These are phyloP conservation scores for Bipolaris sorokiniana DNA, from an alignment of 2,329 filamentous ascomycete genomes.

Conservation along the genomic window DNA sequence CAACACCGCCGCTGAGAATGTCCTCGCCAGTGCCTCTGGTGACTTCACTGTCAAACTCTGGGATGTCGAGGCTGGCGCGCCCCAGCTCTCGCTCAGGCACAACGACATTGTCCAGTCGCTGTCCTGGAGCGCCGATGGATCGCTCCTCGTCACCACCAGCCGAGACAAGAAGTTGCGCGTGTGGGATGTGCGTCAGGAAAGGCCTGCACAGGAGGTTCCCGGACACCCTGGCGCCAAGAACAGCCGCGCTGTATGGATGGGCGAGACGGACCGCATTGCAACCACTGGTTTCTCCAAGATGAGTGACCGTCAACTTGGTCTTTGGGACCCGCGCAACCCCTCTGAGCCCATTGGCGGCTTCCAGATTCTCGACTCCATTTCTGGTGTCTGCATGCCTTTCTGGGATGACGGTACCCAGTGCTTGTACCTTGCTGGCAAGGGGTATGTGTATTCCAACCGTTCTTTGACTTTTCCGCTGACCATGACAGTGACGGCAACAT, in stretches of 20 bases:
- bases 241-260: slow-evolving; percentile 95
- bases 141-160: slow-evolving; percentile 87
- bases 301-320: slow-evolving; percentile 94
- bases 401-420: slow-evolving; percentile 98
- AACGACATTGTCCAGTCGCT: slow-evolving; percentile 92
- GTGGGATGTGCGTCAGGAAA: slow-evolving; percentile 96
- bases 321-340: slow-evolving; percentile 89
- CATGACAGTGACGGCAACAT: slow-evolving; percentile 87
- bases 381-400: slow-evolving; percentile 98
- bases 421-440: slow-evolving; percentile 95
- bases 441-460: slow-evolving; percentile 62
- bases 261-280: slow-evolving; percentile 92
- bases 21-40: slow-evolving; percentile 92
- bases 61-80: slow-evolving; percentile 82
- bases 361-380: slow-evolving; percentile 89
- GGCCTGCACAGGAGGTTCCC: slow-evolving; percentile 78
- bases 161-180: slow-evolving; percentile 97
- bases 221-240: slow-evolving; percentile 96
- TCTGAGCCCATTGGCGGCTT: slow-evolving; percentile 87
- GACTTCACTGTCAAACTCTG: slow-evolving; percentile 95
- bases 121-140: slow-evolving; percentile 92
- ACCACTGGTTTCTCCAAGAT: slow-evolving; percentile 98
- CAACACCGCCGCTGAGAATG: slow-evolving; percentile 94
- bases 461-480: slow-evolving; percentile 14
- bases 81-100: slow-evolving; percentile 79